Evolutionary conservation across 2,329 filamentous ascomycete genomes (phyloP).

Genomic region (Diaporthe australafricana): DNA sequence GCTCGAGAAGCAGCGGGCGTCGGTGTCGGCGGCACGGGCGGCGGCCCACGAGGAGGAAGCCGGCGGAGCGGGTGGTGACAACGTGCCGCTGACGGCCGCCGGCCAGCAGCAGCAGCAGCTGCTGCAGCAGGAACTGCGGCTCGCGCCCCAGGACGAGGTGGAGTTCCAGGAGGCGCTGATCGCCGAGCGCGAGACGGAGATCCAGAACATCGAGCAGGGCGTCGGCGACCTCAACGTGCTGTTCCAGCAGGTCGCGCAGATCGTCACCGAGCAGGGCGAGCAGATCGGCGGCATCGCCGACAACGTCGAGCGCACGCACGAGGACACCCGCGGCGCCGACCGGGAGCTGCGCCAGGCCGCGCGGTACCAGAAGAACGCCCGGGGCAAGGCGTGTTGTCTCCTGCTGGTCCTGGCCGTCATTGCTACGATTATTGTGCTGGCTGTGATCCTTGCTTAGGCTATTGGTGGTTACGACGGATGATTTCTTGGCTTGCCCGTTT

Average conservation of each 20-base stretch:
- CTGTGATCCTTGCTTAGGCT: constrained; percentile 78
- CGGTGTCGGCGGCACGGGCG: constrained; percentile 83
- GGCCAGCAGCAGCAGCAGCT: constrained; percentile 70
- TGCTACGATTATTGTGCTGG: constrained; percentile 88
- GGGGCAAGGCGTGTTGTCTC: constrained; percentile 94
- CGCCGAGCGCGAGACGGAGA: constrained; percentile 95
- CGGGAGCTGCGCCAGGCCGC: constrained; percentile 86
- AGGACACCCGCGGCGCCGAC: constrained; percentile 87
- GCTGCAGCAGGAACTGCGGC: constrained; percentile 80
- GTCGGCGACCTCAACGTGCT: constrained; percentile 96
- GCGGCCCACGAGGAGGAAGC: constrained; percentile 74
- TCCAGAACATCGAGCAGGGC: constrained; percentile 96
- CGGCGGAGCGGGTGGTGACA: constrained; percentile 42
- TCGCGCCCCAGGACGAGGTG: constrained; percentile 93
- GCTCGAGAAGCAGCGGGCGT: constrained; percentile 91
- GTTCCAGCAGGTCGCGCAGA: constrained; percentile 97
- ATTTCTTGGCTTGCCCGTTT: constrained; percentile 19
- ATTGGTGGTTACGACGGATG: constrained; percentile 28
- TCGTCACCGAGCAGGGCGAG: constrained; percentile 93
- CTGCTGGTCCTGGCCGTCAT: constrained; percentile 90
- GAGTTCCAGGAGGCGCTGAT: constrained; percentile 98
- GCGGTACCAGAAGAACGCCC: constrained; percentile 93
- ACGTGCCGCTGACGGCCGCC: constrained; percentile 46
- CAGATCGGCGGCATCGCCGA: constrained; percentile 87
- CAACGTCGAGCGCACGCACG: constrained; percentile 86